Evolutionary conservation across 306 rosid species (phyloP).

Genomic region (Begonia masoniana): DNA sequence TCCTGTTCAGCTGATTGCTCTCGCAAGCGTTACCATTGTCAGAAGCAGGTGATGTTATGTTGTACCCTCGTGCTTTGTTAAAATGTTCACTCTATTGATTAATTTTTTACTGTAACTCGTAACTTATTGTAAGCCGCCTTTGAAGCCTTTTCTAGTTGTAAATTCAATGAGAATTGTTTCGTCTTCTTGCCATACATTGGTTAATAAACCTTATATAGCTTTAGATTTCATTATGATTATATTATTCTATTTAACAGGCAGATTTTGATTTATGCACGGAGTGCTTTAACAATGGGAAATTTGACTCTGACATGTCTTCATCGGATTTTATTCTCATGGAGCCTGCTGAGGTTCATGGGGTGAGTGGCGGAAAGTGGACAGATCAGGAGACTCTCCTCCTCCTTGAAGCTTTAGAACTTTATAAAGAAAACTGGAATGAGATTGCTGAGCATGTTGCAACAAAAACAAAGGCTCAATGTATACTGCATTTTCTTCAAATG

Average conservation of each 20-base stretch:
- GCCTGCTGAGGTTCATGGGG: constrained; percentile 80
- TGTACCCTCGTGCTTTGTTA: too few species aligned
- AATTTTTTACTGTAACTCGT: too few species aligned
- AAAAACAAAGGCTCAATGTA: constrained; percentile 87
- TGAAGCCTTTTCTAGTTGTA: neutral
- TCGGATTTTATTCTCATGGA: constrained; percentile 94
- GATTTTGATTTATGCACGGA: constrained; percentile 84
- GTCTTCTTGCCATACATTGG: too few species aligned
- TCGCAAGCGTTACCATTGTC: constrained; percentile 97
- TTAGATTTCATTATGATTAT: too few species aligned
- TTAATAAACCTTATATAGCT: too few species aligned
- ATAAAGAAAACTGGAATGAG: constrained; percentile 88
- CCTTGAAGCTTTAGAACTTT: constrained; percentile 90
- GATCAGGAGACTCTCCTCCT: constrained; percentile 98
- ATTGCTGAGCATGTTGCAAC: constrained; percentile 96
- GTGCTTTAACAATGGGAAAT: constrained; percentile 73
- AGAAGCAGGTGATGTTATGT: constrained; percentile 61
- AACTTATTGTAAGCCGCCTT: neutral
- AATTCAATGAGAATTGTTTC: neutral
- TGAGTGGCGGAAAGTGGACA: constrained; percentile 90
- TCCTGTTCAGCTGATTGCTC: constrained; percentile 96
- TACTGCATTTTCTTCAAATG: constrained; percentile 91
- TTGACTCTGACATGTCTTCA: constrained; percentile 79
- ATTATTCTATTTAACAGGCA: constrained; percentile 46
- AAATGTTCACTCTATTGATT: too few species aligned